Evolutionary conservation across 257 asterid genomes (phyloP), one percentile per base, ranked within the genome.

Genomic region (Capsicum pubescens): DNA sequence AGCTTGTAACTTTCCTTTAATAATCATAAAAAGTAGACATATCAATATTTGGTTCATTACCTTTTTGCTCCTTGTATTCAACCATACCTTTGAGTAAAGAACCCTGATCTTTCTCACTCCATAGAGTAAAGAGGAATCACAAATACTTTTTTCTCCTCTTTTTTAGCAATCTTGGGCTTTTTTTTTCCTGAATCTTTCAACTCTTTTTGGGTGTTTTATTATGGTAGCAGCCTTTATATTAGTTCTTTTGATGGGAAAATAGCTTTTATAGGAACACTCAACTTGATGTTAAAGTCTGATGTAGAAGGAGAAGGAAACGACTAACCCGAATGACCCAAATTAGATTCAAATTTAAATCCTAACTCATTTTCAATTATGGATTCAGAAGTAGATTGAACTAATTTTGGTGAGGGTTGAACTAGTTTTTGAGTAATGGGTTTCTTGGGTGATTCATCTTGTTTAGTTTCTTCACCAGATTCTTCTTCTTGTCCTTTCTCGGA

Each of bases 101-200:
- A 66, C 90, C 80, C 85, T 90, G 93, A 48, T 94, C 97, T 63
- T 86, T 91, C 14, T 87, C 86, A 66, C 88, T 86, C 94, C 95
- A 94, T 17, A 91, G 71, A 87, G 93, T 88, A 8, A 46, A n/a
- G 66, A 14, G 70, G 83, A 11, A 89, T 82, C 61, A 54, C 5
- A 15, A 84, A 35, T 48, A 56, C 55, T 54, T 78, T 84, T 15
- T 84, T 81, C 86, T 79, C 90, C 39, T 87, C 79, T 36, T 66
- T 85, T 52, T 84, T 79, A 2, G 15, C 85, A 60, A 48, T 56
- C 86, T 83, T 91, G 7, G 74, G 12, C 68, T 19, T 87, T 63
- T 92, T 90, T 83, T 35, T 55, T 78, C n/a, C 50, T 15, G 86
- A 56, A 16, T 63, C 84, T 42, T 56, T 80, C n/a, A n/a, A n/a